These are phyloP conservation scores for Venturia nashicola DNA, from an alignment of 2,329 filamentous ascomycete species.

Conservation along the genomic window DNA sequence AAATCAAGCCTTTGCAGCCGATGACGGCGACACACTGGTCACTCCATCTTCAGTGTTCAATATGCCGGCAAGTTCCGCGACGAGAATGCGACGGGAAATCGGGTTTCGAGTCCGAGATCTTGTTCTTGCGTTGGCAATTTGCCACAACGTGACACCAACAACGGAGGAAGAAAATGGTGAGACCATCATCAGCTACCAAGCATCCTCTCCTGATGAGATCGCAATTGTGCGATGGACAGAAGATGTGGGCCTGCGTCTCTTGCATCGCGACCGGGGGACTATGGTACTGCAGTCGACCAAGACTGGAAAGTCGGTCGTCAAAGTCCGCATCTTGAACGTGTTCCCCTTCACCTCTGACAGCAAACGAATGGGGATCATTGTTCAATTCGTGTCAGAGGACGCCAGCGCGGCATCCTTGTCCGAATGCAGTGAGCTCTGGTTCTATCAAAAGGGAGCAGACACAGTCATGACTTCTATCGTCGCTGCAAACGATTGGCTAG, in stretches of 20 bases:
- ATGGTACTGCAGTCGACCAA: constrained; percentile 73
- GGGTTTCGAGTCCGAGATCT: constrained; percentile 87
- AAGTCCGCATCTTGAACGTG: constrained; percentile 79
- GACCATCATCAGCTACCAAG: constrained; percentile 75
- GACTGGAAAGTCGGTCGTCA: constrained; percentile 62
- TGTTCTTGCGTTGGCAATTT: constrained; percentile 80
- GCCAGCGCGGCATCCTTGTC: constrained; percentile 28
- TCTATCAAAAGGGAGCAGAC: constrained; percentile 96
- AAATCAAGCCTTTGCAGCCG: constrained; percentile 61
- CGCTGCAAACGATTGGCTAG: constrained; percentile 92
- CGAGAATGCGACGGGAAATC: constrained; percentile 83
- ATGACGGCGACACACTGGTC: constrained; percentile 37
- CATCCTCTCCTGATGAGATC: constrained; percentile 94
- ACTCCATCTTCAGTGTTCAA: constrained; percentile 64
- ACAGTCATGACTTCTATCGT: constrained; percentile 98
- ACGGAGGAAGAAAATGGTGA: constrained; percentile 62
- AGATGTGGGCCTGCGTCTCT: constrained; percentile 72
- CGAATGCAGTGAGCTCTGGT: constrained; percentile 72
- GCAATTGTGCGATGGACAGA: constrained; percentile 96
- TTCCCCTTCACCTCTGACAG: constrained; percentile 98
- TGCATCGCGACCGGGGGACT: constrained; percentile 73
- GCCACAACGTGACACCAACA: constrained; percentile 93
- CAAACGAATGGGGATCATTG: constrained; percentile 95
- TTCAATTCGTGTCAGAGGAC: constrained; percentile 56
- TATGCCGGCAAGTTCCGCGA: constrained; percentile 50